Conservation (phyloP, 2,329 filamentous ascomycete genomes). For the Neodidymelliopsis sp. region DNA sequence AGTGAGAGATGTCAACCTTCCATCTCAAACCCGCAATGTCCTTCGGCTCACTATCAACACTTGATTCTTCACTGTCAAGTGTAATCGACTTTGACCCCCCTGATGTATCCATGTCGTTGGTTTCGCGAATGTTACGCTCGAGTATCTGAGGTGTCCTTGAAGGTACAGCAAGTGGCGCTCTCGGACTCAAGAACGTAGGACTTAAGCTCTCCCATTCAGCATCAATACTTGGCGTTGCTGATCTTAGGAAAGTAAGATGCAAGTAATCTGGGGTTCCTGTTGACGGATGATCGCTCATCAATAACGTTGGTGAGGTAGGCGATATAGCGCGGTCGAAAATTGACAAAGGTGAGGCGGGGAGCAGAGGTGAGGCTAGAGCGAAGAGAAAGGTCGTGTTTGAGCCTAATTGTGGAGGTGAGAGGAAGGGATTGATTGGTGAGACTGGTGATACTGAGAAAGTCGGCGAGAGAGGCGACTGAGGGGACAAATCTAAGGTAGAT, state of each 20-base stretch:
- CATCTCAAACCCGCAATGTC: background rate
- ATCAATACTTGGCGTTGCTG: background rate
- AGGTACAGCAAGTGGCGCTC: background rate
- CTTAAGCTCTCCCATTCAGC: background rate
- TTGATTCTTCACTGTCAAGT: no score
- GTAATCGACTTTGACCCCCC: no score
- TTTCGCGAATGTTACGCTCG: no score
- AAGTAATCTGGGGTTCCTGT: background rate
- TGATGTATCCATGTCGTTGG: no score
- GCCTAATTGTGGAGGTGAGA: slow-evolving; percentile 14
- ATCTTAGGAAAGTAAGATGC: background rate
- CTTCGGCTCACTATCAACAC: background rate
- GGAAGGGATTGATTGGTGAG: slow-evolving; percentile 25
- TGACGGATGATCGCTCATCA: background rate
- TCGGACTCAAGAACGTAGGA: slow-evolving; percentile 3
- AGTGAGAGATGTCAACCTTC: slow-evolving; percentile 16
- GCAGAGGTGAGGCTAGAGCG: slow-evolving; percentile 18
- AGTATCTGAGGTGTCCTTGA: no score
- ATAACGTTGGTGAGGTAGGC: slow-evolving; percentile 8
- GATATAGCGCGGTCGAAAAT: slow-evolving; percentile 27
- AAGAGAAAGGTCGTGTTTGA: background rate
- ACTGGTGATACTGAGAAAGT: background rate
- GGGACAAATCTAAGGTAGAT: background rate
- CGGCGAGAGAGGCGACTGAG: background rate
- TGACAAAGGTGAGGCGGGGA: slow-evolving; percentile 28